Conservation (phyloP, 441 rosid species). For the Isatis lusitanica region DNA sequence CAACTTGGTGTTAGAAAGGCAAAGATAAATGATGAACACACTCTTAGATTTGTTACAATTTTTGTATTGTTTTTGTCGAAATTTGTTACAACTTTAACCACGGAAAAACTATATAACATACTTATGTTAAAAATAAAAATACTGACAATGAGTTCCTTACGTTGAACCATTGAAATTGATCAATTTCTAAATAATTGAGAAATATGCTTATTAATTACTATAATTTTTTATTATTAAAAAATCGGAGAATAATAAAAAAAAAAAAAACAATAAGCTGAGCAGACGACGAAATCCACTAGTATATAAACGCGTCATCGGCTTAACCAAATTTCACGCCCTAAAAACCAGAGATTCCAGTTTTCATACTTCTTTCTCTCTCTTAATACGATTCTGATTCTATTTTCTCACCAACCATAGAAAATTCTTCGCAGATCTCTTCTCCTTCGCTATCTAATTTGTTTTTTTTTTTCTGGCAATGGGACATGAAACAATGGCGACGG, state of each 20-base stretch:
- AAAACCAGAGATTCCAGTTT: conserved; percentile 31
- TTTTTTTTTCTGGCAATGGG: conserved; percentile 2
- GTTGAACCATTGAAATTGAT: not conserved
- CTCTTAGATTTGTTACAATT: not conserved
- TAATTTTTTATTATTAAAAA: not conserved
- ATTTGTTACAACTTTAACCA: too few species aligned
- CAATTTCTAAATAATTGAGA: not conserved
- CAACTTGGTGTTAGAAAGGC: not conserved
- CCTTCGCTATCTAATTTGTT: not conserved
- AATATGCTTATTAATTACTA: not conserved
- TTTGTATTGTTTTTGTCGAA: too few species aligned
- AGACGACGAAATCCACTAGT: conserved; percentile 11
- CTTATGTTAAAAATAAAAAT: not conserved
- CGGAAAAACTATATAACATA: too few species aligned
- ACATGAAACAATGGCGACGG: conserved; percentile 29
- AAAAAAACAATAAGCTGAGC: not conserved
- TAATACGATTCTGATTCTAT: conserved; percentile 25
- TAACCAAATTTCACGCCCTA: conserved; percentile 3
- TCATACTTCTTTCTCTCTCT: not conserved
- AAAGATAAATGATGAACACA: not conserved
- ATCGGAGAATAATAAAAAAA: not conserved
- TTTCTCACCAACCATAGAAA: conserved; percentile 11
- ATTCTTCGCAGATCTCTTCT: not conserved
- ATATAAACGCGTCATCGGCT: conserved; percentile 35
- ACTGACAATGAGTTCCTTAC: not conserved